Conservation (phyloP, 108 stramenopile species). For the Licmophora abbreviata region DNA sequence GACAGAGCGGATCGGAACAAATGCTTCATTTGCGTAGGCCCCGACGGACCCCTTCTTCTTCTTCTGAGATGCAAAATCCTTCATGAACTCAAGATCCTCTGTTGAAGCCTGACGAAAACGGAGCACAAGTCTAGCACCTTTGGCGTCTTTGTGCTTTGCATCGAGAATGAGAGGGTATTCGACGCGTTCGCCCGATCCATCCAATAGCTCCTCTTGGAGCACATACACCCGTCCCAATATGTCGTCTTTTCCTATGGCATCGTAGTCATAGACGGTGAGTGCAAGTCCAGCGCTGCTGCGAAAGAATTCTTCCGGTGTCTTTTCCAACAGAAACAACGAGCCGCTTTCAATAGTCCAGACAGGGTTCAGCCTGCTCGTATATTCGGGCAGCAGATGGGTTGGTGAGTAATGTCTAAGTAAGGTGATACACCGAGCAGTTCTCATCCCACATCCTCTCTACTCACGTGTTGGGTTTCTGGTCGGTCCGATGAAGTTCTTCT, state of each 20-base stretch:
- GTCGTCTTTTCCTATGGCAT: constrained; percentile 17
- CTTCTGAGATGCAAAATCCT: constrained; percentile 6
- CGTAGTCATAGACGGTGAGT: constrained; percentile 48
- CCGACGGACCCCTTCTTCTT: constrained; percentile 12
- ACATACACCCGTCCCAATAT: constrained; percentile 28
- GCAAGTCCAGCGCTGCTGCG: constrained; percentile 26
- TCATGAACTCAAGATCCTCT: constrained; percentile 33
- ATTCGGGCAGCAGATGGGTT: no score
- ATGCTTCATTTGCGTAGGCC: no score
- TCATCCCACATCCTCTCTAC: background rate
- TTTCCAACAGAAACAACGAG: constrained; percentile 41
- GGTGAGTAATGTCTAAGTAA: no score
- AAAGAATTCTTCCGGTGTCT: constrained; percentile 40
- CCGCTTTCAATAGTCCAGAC: constrained; percentile 51
- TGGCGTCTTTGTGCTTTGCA: background rate
- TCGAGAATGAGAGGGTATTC: constrained; percentile 2
- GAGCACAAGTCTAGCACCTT: constrained; percentile 20
- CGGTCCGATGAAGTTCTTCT: constrained; percentile 39
- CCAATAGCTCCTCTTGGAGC: background rate
- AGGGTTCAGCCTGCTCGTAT: constrained; percentile 28
- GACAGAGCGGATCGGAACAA: no score
- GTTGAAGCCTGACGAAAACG: constrained; percentile 30
- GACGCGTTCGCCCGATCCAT: background rate
- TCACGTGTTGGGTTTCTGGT: constrained; percentile 16
- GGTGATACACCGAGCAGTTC: no score